A percentile compares a stretch with the other conserved stretches of the same genome.
Conservation (phyloP, 2,329 filamentous ascomycete species). For the Coniochaeta hoffmannii region DNA sequence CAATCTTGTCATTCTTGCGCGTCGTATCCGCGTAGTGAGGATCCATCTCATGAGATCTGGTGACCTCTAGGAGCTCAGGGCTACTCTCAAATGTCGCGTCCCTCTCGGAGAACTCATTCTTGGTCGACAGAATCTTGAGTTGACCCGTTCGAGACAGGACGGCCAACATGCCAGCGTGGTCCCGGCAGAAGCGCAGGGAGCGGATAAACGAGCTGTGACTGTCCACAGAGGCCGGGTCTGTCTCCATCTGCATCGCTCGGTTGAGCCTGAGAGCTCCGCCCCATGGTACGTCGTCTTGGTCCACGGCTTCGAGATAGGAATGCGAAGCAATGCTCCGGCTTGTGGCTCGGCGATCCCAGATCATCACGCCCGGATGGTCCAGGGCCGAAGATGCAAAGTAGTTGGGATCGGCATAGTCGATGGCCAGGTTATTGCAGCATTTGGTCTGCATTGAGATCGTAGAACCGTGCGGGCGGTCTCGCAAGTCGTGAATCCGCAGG, state of each 20-base stretch:
- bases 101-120: constrained; percentile 41
- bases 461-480: constrained; percentile 35
- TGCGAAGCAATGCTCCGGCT: constrained; percentile 43
- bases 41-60: constrained; percentile 55
- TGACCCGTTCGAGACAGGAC: constrained; percentile 57
- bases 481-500: constrained; percentile 63
- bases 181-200: constrained; percentile 55
- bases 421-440: constrained; percentile 64
- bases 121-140: constrained; percentile 52
- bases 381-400: constrained; percentile 77
- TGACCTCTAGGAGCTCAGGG: constrained; percentile 52
- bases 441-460: constrained; percentile 56
- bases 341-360: constrained; percentile 70
- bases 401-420: constrained; percentile 73
- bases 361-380: constrained; percentile 65
- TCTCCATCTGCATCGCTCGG: constrained; percentile 47
- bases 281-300: constrained; percentile 55
- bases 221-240: constrained; percentile 39
- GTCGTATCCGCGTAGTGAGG: constrained; percentile 45
- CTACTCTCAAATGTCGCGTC: constrained; percentile 34
- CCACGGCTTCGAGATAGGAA: constrained; percentile 49
- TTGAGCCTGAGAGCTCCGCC: constrained; percentile 53
- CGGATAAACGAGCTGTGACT: constrained; percentile 55
- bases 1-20: constrained; percentile 51
- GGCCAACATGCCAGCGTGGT: constrained; percentile 53